A percentile compares a stretch with the other conserved stretches of the same genome.
phyloP scores from a whole-genome alignment of 139 green algal species.

The Gonium pectorale region DNA sequence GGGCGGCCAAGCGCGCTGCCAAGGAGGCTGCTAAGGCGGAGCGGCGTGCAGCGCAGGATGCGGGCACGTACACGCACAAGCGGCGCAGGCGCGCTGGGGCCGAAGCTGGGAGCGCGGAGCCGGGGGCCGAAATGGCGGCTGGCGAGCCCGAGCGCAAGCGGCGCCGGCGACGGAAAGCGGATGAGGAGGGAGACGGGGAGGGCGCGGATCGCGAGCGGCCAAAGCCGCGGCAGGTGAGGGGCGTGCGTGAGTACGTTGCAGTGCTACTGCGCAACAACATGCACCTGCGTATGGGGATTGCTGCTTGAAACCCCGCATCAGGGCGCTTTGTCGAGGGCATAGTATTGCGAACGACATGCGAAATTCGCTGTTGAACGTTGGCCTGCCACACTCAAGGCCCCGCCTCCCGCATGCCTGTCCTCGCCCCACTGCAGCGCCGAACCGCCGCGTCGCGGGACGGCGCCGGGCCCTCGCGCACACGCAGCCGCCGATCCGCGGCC shows the following conservation, averaged over 20 bases:
- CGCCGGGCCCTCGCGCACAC: too few relatives aligned
- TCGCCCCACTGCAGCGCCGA: too few relatives aligned
- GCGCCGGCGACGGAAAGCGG: background rate
- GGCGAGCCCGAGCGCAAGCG: background rate
- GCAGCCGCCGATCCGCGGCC: background rate
- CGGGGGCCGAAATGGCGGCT: background rate
- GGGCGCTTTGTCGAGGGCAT: too few relatives aligned
- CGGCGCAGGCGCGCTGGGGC: background rate
- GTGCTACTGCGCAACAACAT: too few relatives aligned
- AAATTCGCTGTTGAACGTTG: too few relatives aligned
- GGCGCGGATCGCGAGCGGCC: background rate
- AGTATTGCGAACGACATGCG: too few relatives aligned
- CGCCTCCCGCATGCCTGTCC: too few relatives aligned
- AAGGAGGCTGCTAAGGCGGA: slow-evolving; percentile 29
- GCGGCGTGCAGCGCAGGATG: background rate
- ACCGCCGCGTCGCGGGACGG: too few relatives aligned
- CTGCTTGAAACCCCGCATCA: too few relatives aligned
- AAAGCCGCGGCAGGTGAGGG: background rate
- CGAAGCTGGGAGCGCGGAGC: background rate
- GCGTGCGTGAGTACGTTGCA: too few relatives aligned
- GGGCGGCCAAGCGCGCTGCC: slow-evolving; percentile 4
- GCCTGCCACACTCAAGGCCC: too few relatives aligned
- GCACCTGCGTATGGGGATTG: too few relatives aligned
- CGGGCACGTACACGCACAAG: background rate
- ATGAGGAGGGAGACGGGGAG: background rate